Evolutionary conservation across 2,329 filamentous ascomycete genomes (phyloP).

Genomic region (Leptographium radiaticola): DNA sequence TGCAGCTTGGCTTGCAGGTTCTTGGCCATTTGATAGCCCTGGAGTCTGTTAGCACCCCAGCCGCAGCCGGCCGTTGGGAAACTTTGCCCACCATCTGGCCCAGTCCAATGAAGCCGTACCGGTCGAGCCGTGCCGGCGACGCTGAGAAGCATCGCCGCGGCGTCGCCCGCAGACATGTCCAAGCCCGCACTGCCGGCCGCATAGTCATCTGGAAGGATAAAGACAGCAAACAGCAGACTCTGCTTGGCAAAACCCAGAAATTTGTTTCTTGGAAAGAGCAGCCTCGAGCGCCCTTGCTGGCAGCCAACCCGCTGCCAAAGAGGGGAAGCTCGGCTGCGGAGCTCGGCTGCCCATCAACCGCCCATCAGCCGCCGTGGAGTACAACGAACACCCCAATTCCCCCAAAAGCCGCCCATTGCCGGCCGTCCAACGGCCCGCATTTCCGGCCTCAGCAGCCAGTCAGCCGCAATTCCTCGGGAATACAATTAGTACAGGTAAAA

Average conservation of each 20-base stretch:
- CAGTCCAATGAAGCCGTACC: constrained; percentile 46
- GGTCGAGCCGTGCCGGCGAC: constrained; percentile 32
- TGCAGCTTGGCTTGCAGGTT: constrained; percentile 45
- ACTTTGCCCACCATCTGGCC: constrained; percentile 44
- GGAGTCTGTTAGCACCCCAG: neutral
- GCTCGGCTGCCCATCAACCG: neutral
- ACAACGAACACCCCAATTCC: neutral
- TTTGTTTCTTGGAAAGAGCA: neutral
- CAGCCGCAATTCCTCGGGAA: neutral
- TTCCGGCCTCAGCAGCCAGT: too few species aligned
- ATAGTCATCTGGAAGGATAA: constrained; percentile 7
- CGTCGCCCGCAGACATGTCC: constrained; percentile 16
- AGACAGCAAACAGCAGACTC: neutral
- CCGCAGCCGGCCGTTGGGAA: neutral
- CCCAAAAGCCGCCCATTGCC: neutral
- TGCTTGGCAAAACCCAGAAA: neutral
- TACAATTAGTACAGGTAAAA: too few species aligned
- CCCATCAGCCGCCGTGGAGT: neutral
- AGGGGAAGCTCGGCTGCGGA: neutral
- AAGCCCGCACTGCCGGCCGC: constrained; percentile 12
- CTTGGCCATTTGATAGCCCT: constrained; percentile 52
- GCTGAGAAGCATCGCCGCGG: constrained; percentile 37
- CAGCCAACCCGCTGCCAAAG: neutral
- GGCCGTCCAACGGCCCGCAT: neutral
- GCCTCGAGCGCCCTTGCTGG: neutral